These are phyloP conservation scores for Hanseniaspora jakobsenii DNA, from an alignment of 805 yeast species.

Conservation along the genomic window DNA sequence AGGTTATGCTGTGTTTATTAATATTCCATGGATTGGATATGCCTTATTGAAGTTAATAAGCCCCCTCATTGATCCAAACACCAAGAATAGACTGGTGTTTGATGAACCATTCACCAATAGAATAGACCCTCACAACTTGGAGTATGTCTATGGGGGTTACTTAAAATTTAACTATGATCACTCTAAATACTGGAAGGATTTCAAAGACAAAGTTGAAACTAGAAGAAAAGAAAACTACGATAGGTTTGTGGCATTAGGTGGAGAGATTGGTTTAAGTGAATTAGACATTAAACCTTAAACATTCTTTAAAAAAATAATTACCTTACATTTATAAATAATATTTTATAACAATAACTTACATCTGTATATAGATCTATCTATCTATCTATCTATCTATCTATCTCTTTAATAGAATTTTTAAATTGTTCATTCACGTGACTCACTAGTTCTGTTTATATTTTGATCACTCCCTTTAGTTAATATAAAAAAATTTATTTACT, in stretches of 20 bases:
- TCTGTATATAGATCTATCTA: too few relatives aligned
- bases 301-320: too few relatives aligned
- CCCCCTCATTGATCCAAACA: conserved; percentile 48
- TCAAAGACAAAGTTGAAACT: conserved; percentile 34
- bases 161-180: conserved; percentile 42
- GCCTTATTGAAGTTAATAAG: conserved; percentile 44
- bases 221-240: conserved; percentile 32
- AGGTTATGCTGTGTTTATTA: conserved; percentile 42
- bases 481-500: too few relatives aligned
- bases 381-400: too few relatives aligned
- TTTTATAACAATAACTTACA: too few relatives aligned
- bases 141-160: conserved; percentile 36
- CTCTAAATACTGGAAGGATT: conserved; percentile 41
- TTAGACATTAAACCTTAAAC: conserved; percentile 35
- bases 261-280: conserved; percentile 43
- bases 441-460: too few relatives aligned
- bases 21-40: conserved; percentile 47
- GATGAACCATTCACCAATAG: conserved; percentile 47
- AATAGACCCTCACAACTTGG: conserved; percentile 43
- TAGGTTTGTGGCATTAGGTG: conserved; percentile 33
- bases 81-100: conserved; percentile 44
- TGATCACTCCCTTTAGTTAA: too few relatives aligned
- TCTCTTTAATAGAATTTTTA: too few relatives aligned
- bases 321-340: too few relatives aligned
- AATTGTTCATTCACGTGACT: too few relatives aligned